Percentiles rank a stretch among this genome's conserved stretches.
phyloP scores from a whole-genome alignment of 441 rosid species.

The Manihot esculenta region DNA sequence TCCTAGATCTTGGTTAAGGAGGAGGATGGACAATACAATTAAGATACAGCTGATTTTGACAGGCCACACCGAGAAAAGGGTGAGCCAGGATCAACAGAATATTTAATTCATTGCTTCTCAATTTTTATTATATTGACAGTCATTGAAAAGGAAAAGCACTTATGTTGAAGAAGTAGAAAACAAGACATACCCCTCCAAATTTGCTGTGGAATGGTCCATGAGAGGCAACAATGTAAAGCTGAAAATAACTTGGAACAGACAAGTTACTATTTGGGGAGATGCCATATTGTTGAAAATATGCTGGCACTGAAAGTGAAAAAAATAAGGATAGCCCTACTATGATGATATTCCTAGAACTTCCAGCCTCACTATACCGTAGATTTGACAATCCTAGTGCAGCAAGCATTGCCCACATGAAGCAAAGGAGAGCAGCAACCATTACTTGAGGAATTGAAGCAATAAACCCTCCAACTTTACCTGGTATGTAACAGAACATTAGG shows the following conservation, averaged over 20 bases:
- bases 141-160: not conserved
- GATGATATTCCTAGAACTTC: conserved; percentile 94
- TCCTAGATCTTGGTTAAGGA: not conserved
- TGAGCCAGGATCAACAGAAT: not conserved
- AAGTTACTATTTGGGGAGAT: conserved; percentile 69
- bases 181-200: conserved; percentile 56
- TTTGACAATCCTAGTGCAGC: conserved; percentile 90
- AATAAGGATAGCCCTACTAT: conserved; percentile 87
- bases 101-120: not conserved
- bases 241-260: conserved; percentile 82
- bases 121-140: not conserved
- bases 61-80: not conserved
- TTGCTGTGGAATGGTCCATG: conserved; percentile 82
- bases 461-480: conserved; percentile 97
- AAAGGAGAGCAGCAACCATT: conserved; percentile 94
- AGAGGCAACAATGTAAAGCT: conserved; percentile 82
- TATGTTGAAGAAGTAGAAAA: not conserved
- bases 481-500: conserved; percentile 17
- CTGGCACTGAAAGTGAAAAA: conserved; percentile 88
- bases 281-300: conserved; percentile 95
- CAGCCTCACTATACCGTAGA: conserved; percentile 95
- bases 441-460: conserved; percentile 92
- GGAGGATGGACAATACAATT: not conserved
- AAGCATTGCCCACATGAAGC: conserved; percentile 99
- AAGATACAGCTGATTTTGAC: not conserved